Evolutionary conservation across 2,329 filamentous ascomycete genomes (phyloP), one percentile per base, ranked within the genome.

Genomic region (Aspergillus sojae): DNA sequence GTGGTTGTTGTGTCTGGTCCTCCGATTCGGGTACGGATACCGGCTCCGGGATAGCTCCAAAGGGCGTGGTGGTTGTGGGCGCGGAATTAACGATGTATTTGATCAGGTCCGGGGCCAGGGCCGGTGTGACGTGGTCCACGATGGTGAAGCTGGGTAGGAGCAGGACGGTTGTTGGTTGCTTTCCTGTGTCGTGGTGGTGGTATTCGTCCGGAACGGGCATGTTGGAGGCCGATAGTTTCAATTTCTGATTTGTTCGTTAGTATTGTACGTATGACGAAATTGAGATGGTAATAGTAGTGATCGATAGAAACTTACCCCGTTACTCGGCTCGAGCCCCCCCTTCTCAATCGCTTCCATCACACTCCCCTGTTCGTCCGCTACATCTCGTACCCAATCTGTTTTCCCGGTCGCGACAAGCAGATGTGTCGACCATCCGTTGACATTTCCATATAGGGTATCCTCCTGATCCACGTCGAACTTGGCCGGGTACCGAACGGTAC

Each of bases 321-420:
- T 81, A 57, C 65, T 75, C 19, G 81, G 73, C 63, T 75, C 71
- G 41, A 81, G 46, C 1, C 77, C 79, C 21, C 77, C 76, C 62
- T 79, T 80, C 46, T 80, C 85, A 70, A 94, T 85, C 1, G 91
- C 91, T 80, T 93, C 84, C 91, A 94, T 94, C 36, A 94, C 85
- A 74, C 90, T 93, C 6, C 91, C 91, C 78, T 91, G 89, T 82
- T 98, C 95, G 74, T 98, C 91, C 62, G 87, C 88, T 53, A 97
- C 92, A 80, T 96, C 91, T 64, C 92, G 82, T 74, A 94, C 91
- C 95, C 95, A 99, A 79, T 99, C 95, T 30, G 89, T 86, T 86
- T 97, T 97, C 65, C 93, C 92, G n/a, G 95, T 99, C 28, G 93
- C 95, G 19, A 98, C 93, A 36, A 99, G 82, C 65, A 97, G 76